A percentile compares a stretch with the other conserved stretches of the same genome.
These are phyloP conservation scores for Myochromella boudieri DNA, from an alignment of 768 basidiomycete genomes.

Conservation along the genomic window DNA sequence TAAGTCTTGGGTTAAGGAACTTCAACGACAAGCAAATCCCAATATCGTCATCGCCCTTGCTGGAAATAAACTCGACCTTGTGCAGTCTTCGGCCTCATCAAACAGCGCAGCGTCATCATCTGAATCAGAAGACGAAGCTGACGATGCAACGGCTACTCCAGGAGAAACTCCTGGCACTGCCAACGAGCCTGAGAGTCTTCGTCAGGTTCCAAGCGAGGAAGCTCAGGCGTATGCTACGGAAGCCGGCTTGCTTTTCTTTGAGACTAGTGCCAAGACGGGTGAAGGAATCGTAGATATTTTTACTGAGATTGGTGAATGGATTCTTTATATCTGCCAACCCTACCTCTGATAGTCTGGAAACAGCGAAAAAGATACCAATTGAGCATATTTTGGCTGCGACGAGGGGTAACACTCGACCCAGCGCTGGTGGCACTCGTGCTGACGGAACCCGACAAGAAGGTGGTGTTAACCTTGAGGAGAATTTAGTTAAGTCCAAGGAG, in stretches of 20 bases:
- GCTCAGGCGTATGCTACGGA: slow-evolving; percentile 96
- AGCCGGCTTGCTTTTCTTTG: slow-evolving; percentile 93
- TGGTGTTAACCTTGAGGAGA: slow-evolving; percentile 71
- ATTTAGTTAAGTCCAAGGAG: slow-evolving; percentile 64
- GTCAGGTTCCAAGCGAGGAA: slow-evolving; percentile 93
- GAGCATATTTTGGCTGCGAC: slow-evolving; percentile 91
- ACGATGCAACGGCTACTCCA: slow-evolving; percentile 89
- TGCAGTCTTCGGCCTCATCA: slow-evolving; percentile 61
- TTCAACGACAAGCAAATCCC: slow-evolving; percentile 97
- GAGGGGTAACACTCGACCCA: slow-evolving; percentile 66
- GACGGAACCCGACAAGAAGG: slow-evolving; percentile 53
- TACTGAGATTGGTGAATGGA: slow-evolving; percentile 87
- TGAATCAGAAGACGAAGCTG: slow-evolving; percentile 86
- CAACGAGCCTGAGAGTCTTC: slow-evolving; percentile 66
- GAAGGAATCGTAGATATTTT: slow-evolving; percentile 96
- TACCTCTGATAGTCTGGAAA: not conserved
- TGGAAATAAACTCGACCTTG: slow-evolving; percentile 96
- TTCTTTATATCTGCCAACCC: not conserved
- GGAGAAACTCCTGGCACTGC: slow-evolving; percentile 61
- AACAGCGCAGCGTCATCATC: slow-evolving; percentile 47
- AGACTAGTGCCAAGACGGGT: slow-evolving; percentile 97
- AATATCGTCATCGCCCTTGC: slow-evolving; percentile 99
- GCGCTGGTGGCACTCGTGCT: slow-evolving; percentile 50
- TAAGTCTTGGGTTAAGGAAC: slow-evolving; percentile 99
- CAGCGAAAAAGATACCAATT: slow-evolving; percentile 71